phyloP scores from a whole-genome alignment of 306 rosid species.

The Quercus berberidifolia region DNA sequence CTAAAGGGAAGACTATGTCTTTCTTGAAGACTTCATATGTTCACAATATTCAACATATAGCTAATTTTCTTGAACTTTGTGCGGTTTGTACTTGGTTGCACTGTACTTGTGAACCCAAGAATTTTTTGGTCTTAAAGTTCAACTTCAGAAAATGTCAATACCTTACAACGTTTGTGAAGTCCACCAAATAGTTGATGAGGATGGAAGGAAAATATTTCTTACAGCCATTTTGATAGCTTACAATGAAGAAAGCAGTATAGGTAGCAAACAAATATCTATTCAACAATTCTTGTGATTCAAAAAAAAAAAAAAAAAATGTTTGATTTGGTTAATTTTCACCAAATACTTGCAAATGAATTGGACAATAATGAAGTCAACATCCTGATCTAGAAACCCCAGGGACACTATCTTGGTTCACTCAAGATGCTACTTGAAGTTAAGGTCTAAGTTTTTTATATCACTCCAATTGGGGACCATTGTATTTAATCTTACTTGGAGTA shows the following conservation, averaged over 20 bases:
- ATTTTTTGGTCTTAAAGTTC: constrained; percentile 24
- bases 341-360: not conserved
- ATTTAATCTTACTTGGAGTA: too few relatives aligned
- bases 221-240: not conserved
- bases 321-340: not conserved
- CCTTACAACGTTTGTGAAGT: not conserved
- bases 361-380: not conserved
- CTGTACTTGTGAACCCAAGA: constrained; percentile 24
- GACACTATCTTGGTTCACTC: too few relatives aligned
- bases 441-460: too few relatives aligned
- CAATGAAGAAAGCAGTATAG: too few relatives aligned
- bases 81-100: constrained; percentile 32
- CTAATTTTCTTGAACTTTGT: constrained; percentile 1
- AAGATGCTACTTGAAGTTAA: too few relatives aligned
- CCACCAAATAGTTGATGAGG: not conserved
- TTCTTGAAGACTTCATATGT: constrained; percentile 35
- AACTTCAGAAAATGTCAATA: constrained; percentile 19
- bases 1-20: constrained; percentile 51
- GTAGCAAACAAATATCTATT: too few relatives aligned
- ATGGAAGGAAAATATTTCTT: not conserved
- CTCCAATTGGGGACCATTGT: too few relatives aligned
- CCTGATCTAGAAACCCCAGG: too few relatives aligned
- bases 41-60: constrained; percentile 41
- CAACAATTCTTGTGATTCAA: not conserved
- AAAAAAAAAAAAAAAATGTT: not conserved